Base-by-base conservation (phyloP, 495 filamentous ascomycete species). In the Aspergillus heteromorphus region DNA sequence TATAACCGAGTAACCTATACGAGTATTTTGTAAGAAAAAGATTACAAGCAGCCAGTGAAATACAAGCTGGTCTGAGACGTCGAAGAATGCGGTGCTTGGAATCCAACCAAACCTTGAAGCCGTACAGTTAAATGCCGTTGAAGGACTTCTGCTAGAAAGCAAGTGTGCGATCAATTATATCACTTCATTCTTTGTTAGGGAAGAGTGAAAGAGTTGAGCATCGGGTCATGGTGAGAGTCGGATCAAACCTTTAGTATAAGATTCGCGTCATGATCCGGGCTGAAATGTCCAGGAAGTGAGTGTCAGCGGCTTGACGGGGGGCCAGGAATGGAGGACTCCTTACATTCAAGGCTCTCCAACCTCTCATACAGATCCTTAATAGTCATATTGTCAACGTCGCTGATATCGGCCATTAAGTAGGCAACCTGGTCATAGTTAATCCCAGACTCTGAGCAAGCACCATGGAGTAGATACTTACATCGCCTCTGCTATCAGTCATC, bases 371-470 rank as follows among this genome's bases (percentile, higher is more conserved):
- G 77, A 51, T 88, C 85, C 73, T 89, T 91, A 68, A 97, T 92
- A 56, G 93, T 87, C 19, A 75, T 76, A 11, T 79, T 71, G 62
- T 88, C 84, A 61, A 96, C 90, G 51, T 88, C 77, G 73, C 88
- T 95, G 57, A 99, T 87, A 74, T 99, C 95, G 18, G 95, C 93
- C 93, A 99, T 96, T 55, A 97, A 76, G 67, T 97, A 99, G 19
- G 95, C 95, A 55, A 91, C 80, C 85, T 87, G 57, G 18, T 48
- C 5, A 55, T 16, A 11, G 51, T 72, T 58, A 70, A 47, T 30
- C 20, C 10, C 13, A 0, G 14, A n/a, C 18, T 18, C 9, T n/a
- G 9, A 14, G 19, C 16, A 50, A 17, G 0, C 18, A 27, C 14
- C 16, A 17, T 2, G 11, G 25, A 20, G 50, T 45, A 23, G 10